Percentiles rank a stretch among this genome's conserved stretches.
Evolutionary conservation across 2,329 filamentous ascomycete species (phyloP).

Genomic region (Didymella keratinophila): DNA sequence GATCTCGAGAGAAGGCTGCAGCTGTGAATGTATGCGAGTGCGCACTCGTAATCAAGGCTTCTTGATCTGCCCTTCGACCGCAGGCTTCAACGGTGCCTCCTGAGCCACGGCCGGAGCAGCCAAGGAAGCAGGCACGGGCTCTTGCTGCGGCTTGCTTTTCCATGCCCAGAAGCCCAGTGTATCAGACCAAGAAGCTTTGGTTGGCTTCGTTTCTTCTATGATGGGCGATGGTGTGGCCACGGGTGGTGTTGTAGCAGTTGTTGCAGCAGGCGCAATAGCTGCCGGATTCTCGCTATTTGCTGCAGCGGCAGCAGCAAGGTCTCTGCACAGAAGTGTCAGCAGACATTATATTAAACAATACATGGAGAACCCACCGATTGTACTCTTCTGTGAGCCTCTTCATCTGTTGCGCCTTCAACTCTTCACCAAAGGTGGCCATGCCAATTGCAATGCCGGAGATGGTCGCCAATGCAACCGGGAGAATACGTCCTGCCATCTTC

Average conservation of each 20-base stretch:
- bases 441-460: conserved; percentile 45
- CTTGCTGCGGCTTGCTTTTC: conserved; percentile 48
- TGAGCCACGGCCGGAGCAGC: conserved; percentile 66
- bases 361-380: conserved; percentile 32
- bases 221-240: conserved; percentile 21
- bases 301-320: conserved; percentile 32
- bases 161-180: conserved; percentile 46
- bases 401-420: conserved; percentile 45
- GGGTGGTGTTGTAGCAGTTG: conserved; percentile 12
- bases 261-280: conserved; percentile 24
- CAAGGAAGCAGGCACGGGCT: conserved; percentile 63
- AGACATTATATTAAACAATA: not conserved
- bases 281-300: conserved; percentile 27
- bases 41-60: conserved; percentile 59
- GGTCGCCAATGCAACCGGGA: conserved; percentile 44
- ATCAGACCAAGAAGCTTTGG: conserved; percentile 38
- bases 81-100: conserved; percentile 66
- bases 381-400: conserved; percentile 46
- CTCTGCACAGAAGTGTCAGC: conserved; percentile 31
- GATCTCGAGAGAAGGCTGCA: conserved; percentile 67
- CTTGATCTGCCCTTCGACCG: conserved; percentile 63
- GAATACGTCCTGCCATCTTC: conserved; percentile 44
- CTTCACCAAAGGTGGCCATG: conserved; percentile 45
- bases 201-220: conserved; percentile 21
- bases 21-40: conserved; percentile 37